These are phyloP conservation scores for Phytomonas francai DNA, from an alignment of 208 protist genomes.

Conservation along the genomic window DNA sequence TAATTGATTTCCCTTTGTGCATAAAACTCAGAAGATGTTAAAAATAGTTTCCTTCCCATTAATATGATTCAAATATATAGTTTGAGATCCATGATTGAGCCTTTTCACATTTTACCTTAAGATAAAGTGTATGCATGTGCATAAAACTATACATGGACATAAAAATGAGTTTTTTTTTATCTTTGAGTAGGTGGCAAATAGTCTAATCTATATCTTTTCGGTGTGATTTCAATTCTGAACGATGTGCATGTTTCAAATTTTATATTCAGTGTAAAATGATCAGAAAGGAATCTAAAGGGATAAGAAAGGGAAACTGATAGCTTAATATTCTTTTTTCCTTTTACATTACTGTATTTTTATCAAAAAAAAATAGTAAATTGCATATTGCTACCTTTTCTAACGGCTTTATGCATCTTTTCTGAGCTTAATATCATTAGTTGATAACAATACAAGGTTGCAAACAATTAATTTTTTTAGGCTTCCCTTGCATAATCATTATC, in stretches of 20 bases:
- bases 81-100: no score
- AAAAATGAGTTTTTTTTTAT: neutral
- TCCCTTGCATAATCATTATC: neutral
- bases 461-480: neutral
- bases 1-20: conserved; percentile 4
- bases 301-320: neutral
- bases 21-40: neutral
- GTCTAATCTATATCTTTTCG: neutral
- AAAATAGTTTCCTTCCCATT: neutral
- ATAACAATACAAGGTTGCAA: neutral
- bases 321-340: conserved; percentile 9
- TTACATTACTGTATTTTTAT: neutral
- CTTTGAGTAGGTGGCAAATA: neutral
- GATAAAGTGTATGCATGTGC: no score
- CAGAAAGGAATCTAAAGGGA: neutral
- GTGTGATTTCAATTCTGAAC: neutral
- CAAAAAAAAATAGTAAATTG: neutral
- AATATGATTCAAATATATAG: neutral
- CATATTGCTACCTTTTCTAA: conserved; percentile 6
- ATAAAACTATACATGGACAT: no score
- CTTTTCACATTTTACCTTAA: no score
- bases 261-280: neutral
- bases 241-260: conserved; percentile 7
- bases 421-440: neutral
- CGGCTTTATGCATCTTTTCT: conserved; percentile 9